A percentile compares a stretch with the other conserved stretches of the same genome.
Evolutionary conservation across 768 basidiomycete genomes (phyloP).

Genomic region (Coprinopsis sp.): DNA sequence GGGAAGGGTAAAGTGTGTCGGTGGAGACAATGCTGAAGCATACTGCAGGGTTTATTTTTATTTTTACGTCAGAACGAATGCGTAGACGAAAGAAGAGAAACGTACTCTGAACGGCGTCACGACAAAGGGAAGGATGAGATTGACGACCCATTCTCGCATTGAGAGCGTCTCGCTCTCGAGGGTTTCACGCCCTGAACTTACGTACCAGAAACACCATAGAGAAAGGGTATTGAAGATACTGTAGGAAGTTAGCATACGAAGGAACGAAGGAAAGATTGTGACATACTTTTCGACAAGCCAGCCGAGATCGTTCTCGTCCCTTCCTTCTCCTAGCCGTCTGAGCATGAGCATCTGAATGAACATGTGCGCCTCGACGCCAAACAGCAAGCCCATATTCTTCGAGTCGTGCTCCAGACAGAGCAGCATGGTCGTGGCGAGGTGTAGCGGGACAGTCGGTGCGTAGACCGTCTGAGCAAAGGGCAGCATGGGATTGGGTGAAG

Average conservation of each 20-base stretch:
- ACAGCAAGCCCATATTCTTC: constrained; percentile 54
- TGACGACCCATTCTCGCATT: constrained; percentile 26
- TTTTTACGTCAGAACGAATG: background rate
- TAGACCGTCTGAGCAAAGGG: background rate
- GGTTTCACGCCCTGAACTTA: constrained; percentile 12
- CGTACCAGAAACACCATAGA: constrained; percentile 1
- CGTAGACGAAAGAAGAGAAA: constrained; percentile 9
- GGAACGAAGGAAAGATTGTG: constrained; percentile 52
- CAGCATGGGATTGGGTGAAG: background rate
- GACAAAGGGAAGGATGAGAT: constrained; percentile 25
- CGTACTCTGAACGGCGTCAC: constrained; percentile 47
- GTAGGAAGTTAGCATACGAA: constrained; percentile 55
- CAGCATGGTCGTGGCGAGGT: constrained; percentile 45
- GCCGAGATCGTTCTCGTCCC: constrained; percentile 32
- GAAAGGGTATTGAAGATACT: constrained; percentile 30
- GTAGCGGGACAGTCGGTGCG: background rate
- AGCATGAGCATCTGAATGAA: constrained; percentile 45
- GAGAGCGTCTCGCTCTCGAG: constrained; percentile 22
- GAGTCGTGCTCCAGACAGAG: constrained; percentile 69
- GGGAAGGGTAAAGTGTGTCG: constrained; percentile 56
- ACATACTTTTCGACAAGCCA: constrained; percentile 53
- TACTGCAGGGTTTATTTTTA: no score
- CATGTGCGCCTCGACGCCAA: constrained; percentile 42
- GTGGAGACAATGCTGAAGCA: constrained; percentile 52
- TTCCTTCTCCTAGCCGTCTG: constrained; percentile 40